A percentile compares a stretch with the other conserved stretches of the same genome.
phyloP scores from a whole-genome alignment of 768 basidiomycete species.

The Leccinum imitatum region DNA sequence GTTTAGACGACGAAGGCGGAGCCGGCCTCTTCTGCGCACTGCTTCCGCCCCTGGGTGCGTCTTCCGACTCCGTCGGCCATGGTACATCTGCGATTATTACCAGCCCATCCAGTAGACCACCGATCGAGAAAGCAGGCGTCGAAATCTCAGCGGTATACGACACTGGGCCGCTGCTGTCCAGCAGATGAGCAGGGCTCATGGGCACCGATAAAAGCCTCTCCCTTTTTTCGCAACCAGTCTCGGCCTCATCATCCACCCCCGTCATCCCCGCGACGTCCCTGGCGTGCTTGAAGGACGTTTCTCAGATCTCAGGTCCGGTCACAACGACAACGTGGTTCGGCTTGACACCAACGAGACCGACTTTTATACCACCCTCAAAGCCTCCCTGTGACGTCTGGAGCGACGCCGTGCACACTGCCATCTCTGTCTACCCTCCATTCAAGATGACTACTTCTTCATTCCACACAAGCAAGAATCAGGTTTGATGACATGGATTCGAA shows the following conservation, averaged over 20 bases:
- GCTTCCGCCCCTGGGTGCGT: not conserved
- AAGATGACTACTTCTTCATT: conserved; percentile 53
- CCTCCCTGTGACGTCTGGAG: conserved; percentile 44
- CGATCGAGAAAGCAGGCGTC: conserved; percentile 26
- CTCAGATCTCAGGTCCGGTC: not conserved
- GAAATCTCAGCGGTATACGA: conserved; percentile 10
- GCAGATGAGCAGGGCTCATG: conserved; percentile 21
- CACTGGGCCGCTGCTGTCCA: conserved; percentile 16
- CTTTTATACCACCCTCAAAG: conserved; percentile 41
- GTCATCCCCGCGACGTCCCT: conserved; percentile 4
- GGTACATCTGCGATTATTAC: too few relatives aligned
- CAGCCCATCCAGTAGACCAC: conserved; percentile 6
- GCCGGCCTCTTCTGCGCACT: conserved; percentile 1
- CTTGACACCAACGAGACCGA: conserved; percentile 41
- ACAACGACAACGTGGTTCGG: conserved; percentile 32
- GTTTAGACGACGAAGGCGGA: conserved; percentile 22
- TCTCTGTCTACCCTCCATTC: conserved; percentile 42
- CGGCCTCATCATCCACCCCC: conserved; percentile 24
- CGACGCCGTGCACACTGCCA: not conserved
- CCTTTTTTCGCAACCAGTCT: conserved; percentile 15
- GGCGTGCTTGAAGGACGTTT: conserved; percentile 21
- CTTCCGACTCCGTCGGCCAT: not conserved
- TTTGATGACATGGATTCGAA: conserved; percentile 50
- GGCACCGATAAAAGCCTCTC: conserved; percentile 13
- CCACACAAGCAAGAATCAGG: conserved; percentile 53